Evolutionary conservation across 1,284 basidiomycete species (phyloP).

Genomic region (Ceratobasidium sp.): DNA sequence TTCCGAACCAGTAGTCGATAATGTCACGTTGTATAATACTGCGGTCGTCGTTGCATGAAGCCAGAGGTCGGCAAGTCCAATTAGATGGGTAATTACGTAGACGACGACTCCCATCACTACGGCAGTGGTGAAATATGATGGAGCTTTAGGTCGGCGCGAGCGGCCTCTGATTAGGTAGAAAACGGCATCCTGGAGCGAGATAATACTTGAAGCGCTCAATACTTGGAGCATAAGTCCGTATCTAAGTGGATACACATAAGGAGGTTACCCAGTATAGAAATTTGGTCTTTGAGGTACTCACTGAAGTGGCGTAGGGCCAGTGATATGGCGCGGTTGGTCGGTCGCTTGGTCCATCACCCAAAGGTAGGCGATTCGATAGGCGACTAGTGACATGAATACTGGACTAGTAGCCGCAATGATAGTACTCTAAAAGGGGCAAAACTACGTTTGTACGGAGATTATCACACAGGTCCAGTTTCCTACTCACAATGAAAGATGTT

Average conservation of each 20-base stretch:
- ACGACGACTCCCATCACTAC: not conserved
- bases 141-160: not conserved
- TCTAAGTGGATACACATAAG: not conserved
- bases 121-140: not conserved
- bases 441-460: too few relatives aligned
- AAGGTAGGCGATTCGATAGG: not conserved
- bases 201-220: not conserved
- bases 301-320: constrained; percentile 8
- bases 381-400: not conserved
- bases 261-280: too few relatives aligned
- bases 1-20: not conserved
- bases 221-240: constrained; percentile 7
- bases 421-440: too few relatives aligned
- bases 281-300: not conserved
- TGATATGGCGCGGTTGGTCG: not conserved
- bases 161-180: not conserved
- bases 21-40: constrained; percentile 1
- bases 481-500: constrained; percentile 8
- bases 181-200: not conserved
- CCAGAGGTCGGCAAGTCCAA: constrained; percentile 17
- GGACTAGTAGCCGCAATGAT: not conserved
- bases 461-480: too few relatives aligned
- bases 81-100: not conserved
- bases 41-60: constrained; percentile 10
- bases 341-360: not conserved